Evolutionary conservation across 805 yeast species (phyloP).

Genomic region (Ascoidea tarda): DNA sequence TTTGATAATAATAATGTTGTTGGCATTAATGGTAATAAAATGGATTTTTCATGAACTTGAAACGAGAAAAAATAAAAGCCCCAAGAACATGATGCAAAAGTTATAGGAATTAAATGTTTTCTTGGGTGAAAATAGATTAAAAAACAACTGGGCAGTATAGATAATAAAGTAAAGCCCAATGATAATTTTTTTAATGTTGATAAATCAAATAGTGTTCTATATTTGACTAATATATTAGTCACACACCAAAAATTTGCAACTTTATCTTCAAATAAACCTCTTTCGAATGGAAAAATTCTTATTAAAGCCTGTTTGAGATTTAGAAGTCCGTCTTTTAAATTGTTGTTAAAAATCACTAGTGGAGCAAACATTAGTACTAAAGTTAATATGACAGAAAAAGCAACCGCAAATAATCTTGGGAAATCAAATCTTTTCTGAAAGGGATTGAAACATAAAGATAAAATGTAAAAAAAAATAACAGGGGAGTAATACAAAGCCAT

Average conservation of each 20-base stretch:
- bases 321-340: slow-evolving; percentile 12
- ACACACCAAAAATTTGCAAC: slow-evolving; percentile 98
- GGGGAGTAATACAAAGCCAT: slow-evolving; percentile 94
- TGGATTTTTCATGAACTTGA: slow-evolving; percentile 93
- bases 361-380: slow-evolving; percentile 44
- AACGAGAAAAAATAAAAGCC: slow-evolving; percentile 83
- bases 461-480: slow-evolving; percentile 65
- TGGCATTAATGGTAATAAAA: slow-evolving; percentile 78
- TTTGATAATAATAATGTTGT: slow-evolving; percentile 50
- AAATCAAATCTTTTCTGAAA: slow-evolving; percentile 30
- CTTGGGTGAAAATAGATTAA: slow-evolving; percentile 36
- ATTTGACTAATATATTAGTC: slow-evolving; percentile 65
- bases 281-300: slow-evolving; percentile 80
- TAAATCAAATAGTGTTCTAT: slow-evolving; percentile 37
- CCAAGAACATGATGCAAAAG: slow-evolving; percentile 72
- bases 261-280: slow-evolving; percentile 95
- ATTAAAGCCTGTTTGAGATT: slow-evolving; percentile 35
- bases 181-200: slow-evolving; percentile 48
- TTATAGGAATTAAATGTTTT: slow-evolving; percentile 46
- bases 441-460: slow-evolving; percentile 18
- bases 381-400: slow-evolving; percentile 44
- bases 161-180: slow-evolving; percentile 33
- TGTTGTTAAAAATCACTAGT: slow-evolving; percentile 32
- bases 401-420: slow-evolving; percentile 46
- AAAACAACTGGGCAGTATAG: slow-evolving; percentile 42